These are phyloP conservation scores for Aspergillus hortae DNA, from an alignment of 2,329 filamentous ascomycete species.

Conservation along the genomic window DNA sequence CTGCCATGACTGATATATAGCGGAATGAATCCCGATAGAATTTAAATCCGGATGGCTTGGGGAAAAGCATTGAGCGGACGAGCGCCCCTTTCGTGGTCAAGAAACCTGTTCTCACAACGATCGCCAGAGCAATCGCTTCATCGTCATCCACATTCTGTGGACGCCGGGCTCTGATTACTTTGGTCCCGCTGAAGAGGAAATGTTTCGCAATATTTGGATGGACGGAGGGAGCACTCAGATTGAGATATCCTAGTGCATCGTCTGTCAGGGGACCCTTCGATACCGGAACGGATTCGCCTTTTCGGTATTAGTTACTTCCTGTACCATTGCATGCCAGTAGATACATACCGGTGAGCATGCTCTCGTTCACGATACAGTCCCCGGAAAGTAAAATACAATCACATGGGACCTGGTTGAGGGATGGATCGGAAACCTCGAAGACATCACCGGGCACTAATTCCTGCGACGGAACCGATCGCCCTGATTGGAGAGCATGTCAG, in stretches of 20 bases:
- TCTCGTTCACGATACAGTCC: slow-evolving; percentile 98
- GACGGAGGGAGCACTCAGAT: slow-evolving; percentile 76
- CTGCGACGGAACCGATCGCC: slow-evolving; percentile 78
- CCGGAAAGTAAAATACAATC: slow-evolving; percentile 88
- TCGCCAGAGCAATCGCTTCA: slow-evolving; percentile 84
- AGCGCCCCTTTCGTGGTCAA: slow-evolving; percentile 96
- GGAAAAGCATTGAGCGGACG: slow-evolving; percentile 96
- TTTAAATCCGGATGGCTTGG: slow-evolving; percentile 96
- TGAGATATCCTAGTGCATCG: slow-evolving; percentile 70
- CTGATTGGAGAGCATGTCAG: slow-evolving; percentile 36
- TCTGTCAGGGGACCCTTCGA: slow-evolving; percentile 85
- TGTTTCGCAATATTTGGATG: slow-evolving; percentile 80
- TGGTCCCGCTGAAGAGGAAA: slow-evolving; percentile 92
- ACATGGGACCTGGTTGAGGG: slow-evolving; percentile 80
- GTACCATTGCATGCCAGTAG: background rate
- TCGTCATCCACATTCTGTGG: slow-evolving; percentile 83
- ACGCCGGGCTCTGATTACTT: slow-evolving; percentile 83
- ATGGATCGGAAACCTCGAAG: slow-evolving; percentile 94
- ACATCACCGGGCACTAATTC: slow-evolving; percentile 94
- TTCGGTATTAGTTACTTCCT: slow-evolving; percentile 15
- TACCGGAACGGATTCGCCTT: slow-evolving; percentile 91
- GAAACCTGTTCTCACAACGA: slow-evolving; percentile 92
- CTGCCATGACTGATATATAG: slow-evolving; percentile 94
- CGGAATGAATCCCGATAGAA: slow-evolving; percentile 97
- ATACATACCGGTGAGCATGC: slow-evolving; percentile 76